phyloP scores from a whole-genome alignment of 805 yeast species.

The Saccharomyces jurei region DNA sequence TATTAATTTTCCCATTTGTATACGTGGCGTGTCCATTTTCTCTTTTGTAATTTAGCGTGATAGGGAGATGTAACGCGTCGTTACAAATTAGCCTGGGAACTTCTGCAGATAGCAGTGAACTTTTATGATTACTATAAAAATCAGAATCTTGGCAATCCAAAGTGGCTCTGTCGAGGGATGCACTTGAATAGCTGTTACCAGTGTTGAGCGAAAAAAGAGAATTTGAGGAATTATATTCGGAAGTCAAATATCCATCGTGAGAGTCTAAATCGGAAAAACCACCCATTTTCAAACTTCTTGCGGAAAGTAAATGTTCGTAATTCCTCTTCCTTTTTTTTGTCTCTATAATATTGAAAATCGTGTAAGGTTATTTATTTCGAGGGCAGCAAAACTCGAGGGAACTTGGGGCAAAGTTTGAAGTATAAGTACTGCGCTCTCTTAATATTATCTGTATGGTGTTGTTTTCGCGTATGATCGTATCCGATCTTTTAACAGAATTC shows the following conservation, averaged over 20 bases:
- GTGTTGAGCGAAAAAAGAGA: slow-evolving; percentile 21
- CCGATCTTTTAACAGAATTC: neutral
- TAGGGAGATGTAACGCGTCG: neutral
- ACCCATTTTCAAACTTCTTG: neutral
- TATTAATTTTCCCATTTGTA: slow-evolving; percentile 17
- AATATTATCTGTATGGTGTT: neutral
- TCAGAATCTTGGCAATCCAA: slow-evolving; percentile 8
- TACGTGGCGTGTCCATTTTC: neutral
- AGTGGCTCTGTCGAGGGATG: slow-evolving; percentile 10
- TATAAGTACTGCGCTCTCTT: neutral
- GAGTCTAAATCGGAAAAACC: neutral
- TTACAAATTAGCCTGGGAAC: neutral
- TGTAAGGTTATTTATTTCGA: neutral
- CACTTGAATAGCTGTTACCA: slow-evolving; percentile 14
- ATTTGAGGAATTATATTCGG: slow-evolving; percentile 17
- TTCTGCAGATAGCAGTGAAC: neutral
- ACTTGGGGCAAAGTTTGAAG: neutral
- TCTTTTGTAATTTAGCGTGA: neutral
- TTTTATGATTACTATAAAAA: neutral
- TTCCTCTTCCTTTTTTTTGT: neutral
- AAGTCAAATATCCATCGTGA: slow-evolving; percentile 1
- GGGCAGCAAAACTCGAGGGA: neutral
- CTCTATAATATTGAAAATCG: neutral
- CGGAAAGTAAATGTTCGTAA: neutral
- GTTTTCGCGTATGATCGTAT: neutral